Conservation (phyloP, 2,329 filamentous ascomycete species). For the Endoconidiophora laricicola region DNA sequence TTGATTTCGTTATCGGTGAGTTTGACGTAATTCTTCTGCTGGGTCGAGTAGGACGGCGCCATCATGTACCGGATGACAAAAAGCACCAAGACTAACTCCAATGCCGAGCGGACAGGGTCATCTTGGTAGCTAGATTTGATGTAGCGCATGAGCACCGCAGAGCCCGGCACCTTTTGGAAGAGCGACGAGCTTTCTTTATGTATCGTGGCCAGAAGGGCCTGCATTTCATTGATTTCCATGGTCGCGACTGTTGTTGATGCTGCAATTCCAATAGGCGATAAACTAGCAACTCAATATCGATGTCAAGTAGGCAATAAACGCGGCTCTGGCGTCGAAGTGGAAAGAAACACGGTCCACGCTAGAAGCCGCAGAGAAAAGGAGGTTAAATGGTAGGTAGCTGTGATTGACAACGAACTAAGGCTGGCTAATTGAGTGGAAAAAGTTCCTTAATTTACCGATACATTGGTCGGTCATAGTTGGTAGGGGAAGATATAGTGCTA, state of each 20-base stretch:
- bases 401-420: background rate
- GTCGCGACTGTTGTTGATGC: background rate
- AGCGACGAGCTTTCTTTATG: slow-evolving; percentile 38
- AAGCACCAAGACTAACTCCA: slow-evolving; percentile 83
- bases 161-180: slow-evolving; percentile 86
- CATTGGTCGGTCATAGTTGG: too few relatives aligned
- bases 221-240: slow-evolving; percentile 50
- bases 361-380: background rate
- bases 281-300: background rate
- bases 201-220: slow-evolving; percentile 34
- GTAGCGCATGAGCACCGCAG: slow-evolving; percentile 84
- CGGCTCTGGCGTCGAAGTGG: too few relatives aligned
- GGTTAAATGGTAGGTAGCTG: background rate
- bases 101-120: slow-evolving; percentile 80
- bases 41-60: slow-evolving; percentile 80
- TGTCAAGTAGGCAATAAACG: too few relatives aligned
- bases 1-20: slow-evolving; percentile 93
- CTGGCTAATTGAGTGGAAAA: background rate
- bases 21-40: slow-evolving; percentile 77
- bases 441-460: background rate
- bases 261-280: background rate
- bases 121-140: slow-evolving; percentile 96
- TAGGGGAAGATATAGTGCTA: too few relatives aligned
- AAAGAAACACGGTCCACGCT: too few relatives aligned
- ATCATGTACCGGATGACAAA: slow-evolving; percentile 92